These are phyloP conservation scores for Carnegiea gigantea DNA, from an alignment of 179 eudicot species.

Conservation along the genomic window DNA sequence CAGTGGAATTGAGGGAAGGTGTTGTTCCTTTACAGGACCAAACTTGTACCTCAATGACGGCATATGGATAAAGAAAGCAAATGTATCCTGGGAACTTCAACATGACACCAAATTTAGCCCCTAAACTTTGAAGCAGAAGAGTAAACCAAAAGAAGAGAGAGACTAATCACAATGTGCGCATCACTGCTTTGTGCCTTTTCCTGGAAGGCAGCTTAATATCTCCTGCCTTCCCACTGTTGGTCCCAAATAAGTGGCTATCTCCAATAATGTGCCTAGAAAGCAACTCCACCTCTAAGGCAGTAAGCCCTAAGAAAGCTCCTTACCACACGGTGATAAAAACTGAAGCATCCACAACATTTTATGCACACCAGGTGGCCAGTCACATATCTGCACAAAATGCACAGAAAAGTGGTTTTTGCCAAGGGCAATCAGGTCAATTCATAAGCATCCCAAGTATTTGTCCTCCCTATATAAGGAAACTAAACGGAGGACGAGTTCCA, in stretches of 20 bases:
- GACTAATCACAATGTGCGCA: neutral
- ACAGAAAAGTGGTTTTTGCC: neutral
- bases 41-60: neutral
- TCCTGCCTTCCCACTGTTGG: constrained; percentile 14
- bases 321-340: constrained; percentile 14
- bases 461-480: constrained; percentile 30
- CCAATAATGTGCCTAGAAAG: constrained; percentile 33
- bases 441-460: neutral
- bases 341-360: neutral
- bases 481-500: constrained; percentile 25
- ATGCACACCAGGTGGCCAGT: constrained; percentile 19
- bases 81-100: neutral
- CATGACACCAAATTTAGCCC: constrained; percentile 4
- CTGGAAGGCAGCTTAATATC: constrained; percentile 22
- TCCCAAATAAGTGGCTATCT: constrained; percentile 20
- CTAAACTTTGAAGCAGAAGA: constrained; percentile 4
- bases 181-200: constrained; percentile 12
- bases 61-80: neutral
- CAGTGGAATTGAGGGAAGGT: neutral
- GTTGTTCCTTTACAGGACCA: neutral
- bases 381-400: constrained; percentile 16
- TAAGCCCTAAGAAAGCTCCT: constrained; percentile 27
- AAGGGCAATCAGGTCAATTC: constrained; percentile 35
- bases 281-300: constrained; percentile 25
- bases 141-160: neutral